Conservation (phyloP, 345 rosid genomes). For the Luvunga scandens region DNA sequence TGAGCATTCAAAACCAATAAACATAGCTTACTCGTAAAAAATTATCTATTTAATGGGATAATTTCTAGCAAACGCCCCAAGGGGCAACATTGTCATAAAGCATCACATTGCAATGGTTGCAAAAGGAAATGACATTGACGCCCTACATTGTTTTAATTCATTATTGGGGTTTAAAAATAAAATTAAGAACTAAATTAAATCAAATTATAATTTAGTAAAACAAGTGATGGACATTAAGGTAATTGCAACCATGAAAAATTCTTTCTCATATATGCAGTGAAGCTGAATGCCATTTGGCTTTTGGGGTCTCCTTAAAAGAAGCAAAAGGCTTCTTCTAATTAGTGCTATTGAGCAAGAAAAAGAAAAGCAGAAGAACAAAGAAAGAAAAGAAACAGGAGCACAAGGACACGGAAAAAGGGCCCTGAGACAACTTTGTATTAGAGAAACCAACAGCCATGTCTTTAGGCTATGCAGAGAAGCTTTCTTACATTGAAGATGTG, state of each 20-base stretch:
- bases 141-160: neutral
- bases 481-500: constrained; percentile 98
- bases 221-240: neutral
- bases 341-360: constrained; percentile 15
- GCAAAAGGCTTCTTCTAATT: constrained; percentile 18
- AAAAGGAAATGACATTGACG: neutral
- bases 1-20: too few species aligned
- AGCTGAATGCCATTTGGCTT: constrained; percentile 14
- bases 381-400: neutral
- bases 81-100: neutral
- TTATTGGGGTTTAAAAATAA: neutral
- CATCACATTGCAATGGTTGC: too few species aligned
- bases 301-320: constrained; percentile 47
- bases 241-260: neutral
- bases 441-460: constrained; percentile 52
- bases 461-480: constrained; percentile 97
- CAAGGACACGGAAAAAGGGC: neutral
- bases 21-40: too few species aligned
- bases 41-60: too few species aligned
- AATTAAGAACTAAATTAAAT: neutral
- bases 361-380: neutral
- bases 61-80: neutral
- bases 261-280: constrained; percentile 2
- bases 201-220: neutral
- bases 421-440: neutral